Percentiles rank a stretch among this genome's conserved stretches.
Evolutionary conservation across 2,329 filamentous ascomycete genomes (phyloP).

Genomic region (Penicillium thymicola): DNA sequence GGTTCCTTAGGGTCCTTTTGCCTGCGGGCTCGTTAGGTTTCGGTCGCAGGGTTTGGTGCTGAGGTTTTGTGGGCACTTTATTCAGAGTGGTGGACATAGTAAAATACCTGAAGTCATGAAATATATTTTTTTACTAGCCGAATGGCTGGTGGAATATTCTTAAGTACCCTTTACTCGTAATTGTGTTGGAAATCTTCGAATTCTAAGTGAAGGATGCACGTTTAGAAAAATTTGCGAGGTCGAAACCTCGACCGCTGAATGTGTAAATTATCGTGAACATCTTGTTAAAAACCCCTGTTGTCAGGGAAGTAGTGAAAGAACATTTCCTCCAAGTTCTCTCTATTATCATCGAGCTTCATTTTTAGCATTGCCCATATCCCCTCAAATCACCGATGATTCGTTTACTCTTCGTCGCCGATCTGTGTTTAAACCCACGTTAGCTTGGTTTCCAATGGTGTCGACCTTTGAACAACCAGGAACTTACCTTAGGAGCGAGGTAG

Average conservation of each 20-base stretch:
- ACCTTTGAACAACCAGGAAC: slow-evolving; percentile 25
- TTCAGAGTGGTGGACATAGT: neutral
- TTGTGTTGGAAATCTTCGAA: neutral
- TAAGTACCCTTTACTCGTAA: neutral
- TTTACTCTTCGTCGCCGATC: slow-evolving; percentile 60
- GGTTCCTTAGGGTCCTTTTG: slow-evolving; percentile 9
- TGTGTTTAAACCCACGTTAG: slow-evolving; percentile 32
- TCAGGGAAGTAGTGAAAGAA: slow-evolving; percentile 18
- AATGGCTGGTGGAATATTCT: neutral
- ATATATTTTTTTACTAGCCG: neutral
- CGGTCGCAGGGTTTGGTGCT: slow-evolving; percentile 19
- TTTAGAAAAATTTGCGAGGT: slow-evolving; percentile 6
- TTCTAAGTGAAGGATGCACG: neutral
- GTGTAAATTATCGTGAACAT: slow-evolving; percentile 22
- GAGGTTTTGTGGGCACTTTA: neutral
- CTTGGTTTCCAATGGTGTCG: neutral
- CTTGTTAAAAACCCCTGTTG: slow-evolving; percentile 17
- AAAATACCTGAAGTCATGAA: neutral
- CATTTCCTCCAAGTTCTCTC: slow-evolving; percentile 43
- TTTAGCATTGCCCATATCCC: slow-evolving; percentile 20
- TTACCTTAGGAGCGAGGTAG: slow-evolving; percentile 96
- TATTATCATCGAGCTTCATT: slow-evolving; percentile 29
- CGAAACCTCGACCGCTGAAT: slow-evolving; percentile 17
- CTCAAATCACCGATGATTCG: neutral
- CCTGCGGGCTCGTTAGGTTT: slow-evolving; percentile 2